These are phyloP conservation scores for Ganoderma sinense DNA, from an alignment of 1,284 basidiomycete species.

Conservation along the genomic window DNA sequence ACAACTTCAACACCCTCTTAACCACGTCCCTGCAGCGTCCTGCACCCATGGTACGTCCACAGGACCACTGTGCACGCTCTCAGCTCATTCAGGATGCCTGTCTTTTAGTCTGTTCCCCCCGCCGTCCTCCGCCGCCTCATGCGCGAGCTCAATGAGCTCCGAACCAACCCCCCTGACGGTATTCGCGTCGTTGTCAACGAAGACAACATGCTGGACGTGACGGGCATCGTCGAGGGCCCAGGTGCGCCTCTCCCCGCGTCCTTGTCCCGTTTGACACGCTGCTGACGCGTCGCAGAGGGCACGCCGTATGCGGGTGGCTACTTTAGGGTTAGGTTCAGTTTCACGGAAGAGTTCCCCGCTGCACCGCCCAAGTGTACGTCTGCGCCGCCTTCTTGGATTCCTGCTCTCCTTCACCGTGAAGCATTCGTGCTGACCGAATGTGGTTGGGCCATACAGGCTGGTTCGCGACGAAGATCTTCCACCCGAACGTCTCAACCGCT, in stretches of 20 bases:
- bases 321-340: slow-evolving; percentile 88
- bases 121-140: slow-evolving; percentile 79
- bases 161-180: slow-evolving; percentile 85
- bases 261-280: slow-evolving; percentile 18
- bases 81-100: background rate
- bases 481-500: slow-evolving; percentile 89
- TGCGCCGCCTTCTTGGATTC: background rate
- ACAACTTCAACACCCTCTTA: slow-evolving; percentile 27
- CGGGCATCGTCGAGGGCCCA: slow-evolving; percentile 82
- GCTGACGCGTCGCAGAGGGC: slow-evolving; percentile 64
- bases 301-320: slow-evolving; percentile 94
- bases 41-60: background rate
- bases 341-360: slow-evolving; percentile 90
- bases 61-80: background rate
- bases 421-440: slow-evolving; percentile 1
- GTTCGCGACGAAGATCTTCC: slow-evolving; percentile 94
- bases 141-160: slow-evolving; percentile 83
- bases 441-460: slow-evolving; percentile 61
- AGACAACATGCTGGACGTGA: slow-evolving; percentile 85
- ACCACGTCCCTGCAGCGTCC: background rate
- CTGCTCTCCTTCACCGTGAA: background rate
- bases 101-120: slow-evolving; percentile 51
- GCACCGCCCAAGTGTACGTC: slow-evolving; percentile 89
- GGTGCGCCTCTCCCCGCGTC: slow-evolving; percentile 54
- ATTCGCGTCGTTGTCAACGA: slow-evolving; percentile 86